Conservation (phyloP, 1,284 basidiomycete species). For the Cystobasidium pallidum region DNA sequence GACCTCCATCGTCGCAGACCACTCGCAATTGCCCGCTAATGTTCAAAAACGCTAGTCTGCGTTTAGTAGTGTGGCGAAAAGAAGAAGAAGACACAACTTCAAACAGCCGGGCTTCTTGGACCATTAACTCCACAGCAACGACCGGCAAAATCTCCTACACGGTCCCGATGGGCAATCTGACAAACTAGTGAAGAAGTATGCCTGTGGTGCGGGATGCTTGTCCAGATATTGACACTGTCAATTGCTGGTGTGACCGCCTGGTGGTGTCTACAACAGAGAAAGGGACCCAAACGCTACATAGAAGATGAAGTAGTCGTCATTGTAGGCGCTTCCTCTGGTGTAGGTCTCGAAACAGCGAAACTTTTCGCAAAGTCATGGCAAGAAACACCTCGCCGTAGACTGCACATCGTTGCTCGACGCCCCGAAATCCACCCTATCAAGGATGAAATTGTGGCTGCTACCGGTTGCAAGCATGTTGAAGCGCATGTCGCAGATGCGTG, state of each 20-base stretch:
- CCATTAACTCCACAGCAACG: background rate
- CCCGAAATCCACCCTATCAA: background rate
- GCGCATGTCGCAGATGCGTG: conserved; percentile 19
- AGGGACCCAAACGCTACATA: background rate
- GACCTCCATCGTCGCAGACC: too few species aligned
- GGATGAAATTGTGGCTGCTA: background rate
- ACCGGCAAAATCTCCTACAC: background rate
- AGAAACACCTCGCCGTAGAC: background rate
- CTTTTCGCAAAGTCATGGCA: conserved; percentile 4
- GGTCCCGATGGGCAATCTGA: background rate
- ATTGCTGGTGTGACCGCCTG: background rate
- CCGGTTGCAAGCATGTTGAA: conserved; percentile 2
- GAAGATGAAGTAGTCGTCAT: conserved; percentile 32
- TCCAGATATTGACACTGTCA: background rate
- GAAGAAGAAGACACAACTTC: background rate
- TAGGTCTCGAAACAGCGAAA: conserved; percentile 24
- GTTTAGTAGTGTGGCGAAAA: background rate
- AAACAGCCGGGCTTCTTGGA: background rate
- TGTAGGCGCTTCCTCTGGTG: conserved; percentile 39
- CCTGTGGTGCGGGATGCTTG: background rate
- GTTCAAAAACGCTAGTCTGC: too few species aligned
- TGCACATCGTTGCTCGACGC: conserved; percentile 28
- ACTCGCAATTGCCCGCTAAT: too few species aligned
- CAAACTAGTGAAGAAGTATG: background rate
- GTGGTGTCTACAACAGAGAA: conserved; percentile 1